These are phyloP conservation scores for Tulasnella sp. DNA, from an alignment of 768 basidiomycete species.

Conservation along the genomic window DNA sequence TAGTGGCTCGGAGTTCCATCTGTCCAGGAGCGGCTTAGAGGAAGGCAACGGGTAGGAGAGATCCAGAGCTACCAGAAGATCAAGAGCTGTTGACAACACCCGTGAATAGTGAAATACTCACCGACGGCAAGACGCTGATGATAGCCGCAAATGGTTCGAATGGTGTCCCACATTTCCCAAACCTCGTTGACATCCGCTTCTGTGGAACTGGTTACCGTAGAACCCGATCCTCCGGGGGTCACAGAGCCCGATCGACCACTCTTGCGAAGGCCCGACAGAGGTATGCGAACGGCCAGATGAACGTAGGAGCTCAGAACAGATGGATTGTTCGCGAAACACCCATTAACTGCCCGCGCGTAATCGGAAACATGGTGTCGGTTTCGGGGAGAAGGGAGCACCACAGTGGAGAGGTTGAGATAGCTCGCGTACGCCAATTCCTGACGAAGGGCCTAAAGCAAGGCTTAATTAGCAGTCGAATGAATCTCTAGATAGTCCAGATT, in stretches of 20 bases:
- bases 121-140: slow-evolving; percentile 60
- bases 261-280: slow-evolving; percentile 51
- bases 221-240: background rate
- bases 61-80: slow-evolving; percentile 59
- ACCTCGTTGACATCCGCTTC: slow-evolving; percentile 57
- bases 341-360: slow-evolving; percentile 83
- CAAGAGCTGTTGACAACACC: background rate
- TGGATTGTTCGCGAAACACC: slow-evolving; percentile 47
- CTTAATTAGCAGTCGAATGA: background rate
- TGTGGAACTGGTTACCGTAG: slow-evolving; percentile 24
- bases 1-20: slow-evolving; percentile 94
- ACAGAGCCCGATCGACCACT: slow-evolving; percentile 19
- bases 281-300: slow-evolving; percentile 70
- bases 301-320: slow-evolving; percentile 47
- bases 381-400: slow-evolving; percentile 80
- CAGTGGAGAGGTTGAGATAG: slow-evolving; percentile 76
- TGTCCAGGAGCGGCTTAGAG: slow-evolving; percentile 57
- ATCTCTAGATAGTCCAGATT: slow-evolving; percentile 16
- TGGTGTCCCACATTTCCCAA: slow-evolving; percentile 99
- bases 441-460: slow-evolving; percentile 55
- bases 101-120: slow-evolving; percentile 27
- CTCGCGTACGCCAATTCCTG: slow-evolving; percentile 90
- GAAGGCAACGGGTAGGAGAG: slow-evolving; percentile 76
- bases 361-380: slow-evolving; percentile 77
- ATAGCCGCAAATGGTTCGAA: slow-evolving; percentile 83